A percentile compares a stretch with the other conserved stretches of the same genome.
Evolutionary conservation across 1,284 basidiomycete species (phyloP).

Genomic region (Trametes versicolor): DNA sequence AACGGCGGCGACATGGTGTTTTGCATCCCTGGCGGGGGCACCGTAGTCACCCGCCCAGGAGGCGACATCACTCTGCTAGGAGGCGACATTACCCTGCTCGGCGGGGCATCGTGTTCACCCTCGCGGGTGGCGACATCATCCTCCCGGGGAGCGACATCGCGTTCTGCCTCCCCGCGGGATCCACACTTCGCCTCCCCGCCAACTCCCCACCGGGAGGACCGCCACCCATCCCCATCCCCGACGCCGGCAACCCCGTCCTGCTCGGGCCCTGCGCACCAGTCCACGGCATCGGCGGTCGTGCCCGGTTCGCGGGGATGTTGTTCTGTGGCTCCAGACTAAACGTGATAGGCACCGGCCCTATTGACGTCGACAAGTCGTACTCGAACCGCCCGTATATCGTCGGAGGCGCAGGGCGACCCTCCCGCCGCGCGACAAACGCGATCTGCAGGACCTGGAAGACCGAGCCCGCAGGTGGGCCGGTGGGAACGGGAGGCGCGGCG

Average conservation of each 20-base stretch:
- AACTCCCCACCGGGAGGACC: background rate
- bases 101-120: constrained; percentile 1
- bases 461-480: constrained; percentile 37
- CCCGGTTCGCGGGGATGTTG: constrained; percentile 46
- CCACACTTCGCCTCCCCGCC: constrained; percentile 21
- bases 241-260: constrained; percentile 27
- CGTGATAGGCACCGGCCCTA: constrained; percentile 70
- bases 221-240: constrained; percentile 10
- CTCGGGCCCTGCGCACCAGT: constrained; percentile 34
- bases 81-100: too few species aligned
- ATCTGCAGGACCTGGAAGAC: constrained; percentile 48
- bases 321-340: constrained; percentile 68
- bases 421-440: constrained; percentile 39
- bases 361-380: constrained; percentile 59
- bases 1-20: constrained; percentile 18
- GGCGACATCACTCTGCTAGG: background rate
- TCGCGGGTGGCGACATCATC: constrained; percentile 5
- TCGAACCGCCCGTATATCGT: constrained; percentile 74
- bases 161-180: constrained; percentile 22
- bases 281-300: constrained; percentile 31
- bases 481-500: constrained; percentile 18
- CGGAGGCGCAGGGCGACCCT: constrained; percentile 44
- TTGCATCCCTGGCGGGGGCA: constrained; percentile 4
- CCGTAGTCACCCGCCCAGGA: background rate
- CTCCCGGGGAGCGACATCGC: constrained; percentile 18